Base-by-base conservation (phyloP, 345 rosid species). In the Eucalyptus camaldulensis region DNA sequence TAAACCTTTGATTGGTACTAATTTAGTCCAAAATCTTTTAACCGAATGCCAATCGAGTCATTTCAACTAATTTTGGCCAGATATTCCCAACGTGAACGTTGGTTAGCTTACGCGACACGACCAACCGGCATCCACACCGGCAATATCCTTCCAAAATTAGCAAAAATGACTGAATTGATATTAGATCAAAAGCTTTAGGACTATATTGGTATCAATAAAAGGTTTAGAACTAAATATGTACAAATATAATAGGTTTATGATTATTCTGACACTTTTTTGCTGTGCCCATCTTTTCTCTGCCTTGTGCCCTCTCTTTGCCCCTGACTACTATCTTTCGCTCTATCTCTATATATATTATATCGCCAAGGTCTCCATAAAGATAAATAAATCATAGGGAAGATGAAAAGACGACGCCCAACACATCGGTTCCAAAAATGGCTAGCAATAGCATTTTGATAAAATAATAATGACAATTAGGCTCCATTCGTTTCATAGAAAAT, bases 101-200 rank as follows among this genome's bases (percentile, higher is more conserved):
- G 0, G 4, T 51, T 0, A 6, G 0, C 21, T 51, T 16, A 51
- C 0, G 8, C 2, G 0, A 7, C 54, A 51, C 1, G 0, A 3
- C 22, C 4, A 51, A 0, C 8, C 8, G 3, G 0, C 4, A 0
- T 51, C 1, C 21, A 51, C 0, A 0, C 19, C 0, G 0, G 19
- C 19, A 50, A 50, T 50, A 50, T 50, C 7, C 0, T 6, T 0
- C 19, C 19, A 15, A 50, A 50, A 50, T 15, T 50, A 50, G 8
- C 4, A 0, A 51, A 51, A 51, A 16, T 51, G 1, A 51, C 0
- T 16, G 8, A 51, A 51, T 51, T 51, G 54, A 15, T 16, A 50
- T 51, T 51, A 51, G 2, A 16, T 51, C 8, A 17, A 51, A 51
- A 51, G 8, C 8, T 16, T 51, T 51, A 16, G 0, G 8, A 17